These are phyloP conservation scores for Candida namnaoensis DNA, from an alignment of 805 yeast genomes.

Conservation along the genomic window DNA sequence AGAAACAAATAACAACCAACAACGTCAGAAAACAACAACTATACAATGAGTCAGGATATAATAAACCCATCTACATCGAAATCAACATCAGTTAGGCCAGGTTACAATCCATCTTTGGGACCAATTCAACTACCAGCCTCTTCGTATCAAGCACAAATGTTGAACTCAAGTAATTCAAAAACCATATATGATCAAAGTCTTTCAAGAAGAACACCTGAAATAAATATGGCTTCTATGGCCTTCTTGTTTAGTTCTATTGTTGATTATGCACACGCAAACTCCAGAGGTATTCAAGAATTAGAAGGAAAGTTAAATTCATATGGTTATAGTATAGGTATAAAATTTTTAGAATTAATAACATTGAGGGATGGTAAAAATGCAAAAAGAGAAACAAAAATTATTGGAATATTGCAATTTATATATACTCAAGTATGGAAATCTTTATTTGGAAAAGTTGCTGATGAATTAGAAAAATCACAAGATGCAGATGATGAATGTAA, in stretches of 20 bases:
- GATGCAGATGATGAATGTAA: slow-evolving; percentile 56
- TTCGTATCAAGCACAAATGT: background rate
- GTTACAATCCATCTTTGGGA: slow-evolving; percentile 19
- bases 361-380: slow-evolving; percentile 60
- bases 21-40: too few relatives aligned
- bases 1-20: too few relatives aligned
- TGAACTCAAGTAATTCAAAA: background rate
- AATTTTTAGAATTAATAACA: slow-evolving; percentile 60
- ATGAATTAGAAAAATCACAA: slow-evolving; percentile 66
- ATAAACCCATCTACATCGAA: slow-evolving; percentile 16
- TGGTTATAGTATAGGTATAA: slow-evolving; percentile 73
- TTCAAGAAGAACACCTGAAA: slow-evolving; percentile 57
- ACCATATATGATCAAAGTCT: slow-evolving; percentile 61
- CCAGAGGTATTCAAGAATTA: slow-evolving; percentile 61
- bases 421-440: slow-evolving; percentile 67
- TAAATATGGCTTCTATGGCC: slow-evolving; percentile 58
- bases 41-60: slow-evolving; percentile 5
- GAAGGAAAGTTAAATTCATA: slow-evolving; percentile 56
- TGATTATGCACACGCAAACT: slow-evolving; percentile 50
- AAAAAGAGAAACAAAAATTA: slow-evolving; percentile 55
- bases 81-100: slow-evolving; percentile 8
- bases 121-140: slow-evolving; percentile 19
- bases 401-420: slow-evolving; percentile 65
- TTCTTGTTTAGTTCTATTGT: slow-evolving; percentile 66
- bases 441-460: slow-evolving; percentile 66